Base-by-base conservation (phyloP, 805 yeast species). In the Nakazawaea holstii region DNA sequence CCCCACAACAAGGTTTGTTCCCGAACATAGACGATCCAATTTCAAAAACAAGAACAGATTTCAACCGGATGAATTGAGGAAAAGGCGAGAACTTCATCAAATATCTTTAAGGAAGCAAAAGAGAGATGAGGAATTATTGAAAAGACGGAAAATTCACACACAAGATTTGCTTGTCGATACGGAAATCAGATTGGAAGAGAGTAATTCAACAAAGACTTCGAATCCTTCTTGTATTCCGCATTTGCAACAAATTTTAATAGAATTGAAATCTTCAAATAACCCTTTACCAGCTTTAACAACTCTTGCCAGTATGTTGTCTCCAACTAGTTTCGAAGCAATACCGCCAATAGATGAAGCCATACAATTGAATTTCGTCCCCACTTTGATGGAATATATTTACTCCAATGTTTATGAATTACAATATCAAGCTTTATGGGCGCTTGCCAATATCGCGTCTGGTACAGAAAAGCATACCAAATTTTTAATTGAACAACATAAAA, bases 341-440 rank as follows among this genome's bases (percentile, higher is more conserved):
- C 50, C 50, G 4, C 50, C 50, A 15, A 43, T 48, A 7, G 50
- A 48, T 36, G 47, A 48, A 37, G 28, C 32, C 2, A 39, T 48
- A 10, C 28, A 33, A 24, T 29, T 48, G 42, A 30, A 36, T 6
- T 39, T 48, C n/a, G 44, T 48, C 8, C 50, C 50, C 7, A 26
- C 43, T 4, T 48, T 48, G 38, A 42, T 48, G 40, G 15, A 13
- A 11, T 48, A 17, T 30, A 43, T 48, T 32, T 17, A n/a, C 13
- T 39, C 44, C 8, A 24, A 27, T 11, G 37, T 29, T 2, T 33
- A 39, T 28, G 35, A 42, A n/a, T 39, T 27, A 7, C 50, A 48
- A 35, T 48, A 48, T 44, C 46, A 48, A 35, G 38, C 39, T 33
- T 20, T 48, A 11, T 48, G 50, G 50, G 37, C 41, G 1, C 35